Conservation (phyloP, 2,329 filamentous ascomycete genomes). For the Microcera coccophila region DNA sequence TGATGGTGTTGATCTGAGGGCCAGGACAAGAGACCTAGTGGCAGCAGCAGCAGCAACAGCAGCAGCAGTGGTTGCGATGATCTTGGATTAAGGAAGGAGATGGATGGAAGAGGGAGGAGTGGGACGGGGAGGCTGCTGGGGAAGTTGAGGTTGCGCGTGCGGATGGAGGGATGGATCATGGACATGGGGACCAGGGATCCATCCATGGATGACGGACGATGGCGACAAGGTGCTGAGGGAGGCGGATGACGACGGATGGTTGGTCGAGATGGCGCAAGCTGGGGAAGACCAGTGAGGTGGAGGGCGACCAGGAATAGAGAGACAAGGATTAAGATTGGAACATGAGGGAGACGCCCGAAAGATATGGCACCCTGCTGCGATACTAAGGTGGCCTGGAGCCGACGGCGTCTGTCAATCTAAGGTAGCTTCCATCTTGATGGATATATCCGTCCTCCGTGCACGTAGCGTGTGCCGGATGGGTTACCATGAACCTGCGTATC, state of each 20-base stretch:
- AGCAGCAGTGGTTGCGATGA: slow-evolving; percentile 1
- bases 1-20: not conserved
- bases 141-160: slow-evolving; percentile 25
- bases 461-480: no score
- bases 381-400: no score
- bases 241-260: slow-evolving; percentile 33
- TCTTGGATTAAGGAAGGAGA: slow-evolving; percentile 8
- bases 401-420: no score
- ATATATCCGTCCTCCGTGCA: no score
- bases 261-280: slow-evolving; percentile 32
- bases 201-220: slow-evolving; percentile 8
- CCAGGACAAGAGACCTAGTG: not conserved
- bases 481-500: no score
- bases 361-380: slow-evolving; percentile 2
- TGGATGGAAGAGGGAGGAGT: slow-evolving; percentile 19
- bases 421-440: no score
- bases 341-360: slow-evolving; percentile 17
- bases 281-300: slow-evolving; percentile 14
- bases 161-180: slow-evolving; percentile 22
- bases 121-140: slow-evolving; percentile 21
- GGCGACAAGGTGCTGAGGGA: slow-evolving; percentile 29
- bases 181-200: not conserved
- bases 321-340: not conserved
- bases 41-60: not conserved
- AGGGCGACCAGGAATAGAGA: slow-evolving; percentile 18